Conservation (phyloP, 495 filamentous ascomycete genomes). For the Talaromyces adpressus region DNA sequence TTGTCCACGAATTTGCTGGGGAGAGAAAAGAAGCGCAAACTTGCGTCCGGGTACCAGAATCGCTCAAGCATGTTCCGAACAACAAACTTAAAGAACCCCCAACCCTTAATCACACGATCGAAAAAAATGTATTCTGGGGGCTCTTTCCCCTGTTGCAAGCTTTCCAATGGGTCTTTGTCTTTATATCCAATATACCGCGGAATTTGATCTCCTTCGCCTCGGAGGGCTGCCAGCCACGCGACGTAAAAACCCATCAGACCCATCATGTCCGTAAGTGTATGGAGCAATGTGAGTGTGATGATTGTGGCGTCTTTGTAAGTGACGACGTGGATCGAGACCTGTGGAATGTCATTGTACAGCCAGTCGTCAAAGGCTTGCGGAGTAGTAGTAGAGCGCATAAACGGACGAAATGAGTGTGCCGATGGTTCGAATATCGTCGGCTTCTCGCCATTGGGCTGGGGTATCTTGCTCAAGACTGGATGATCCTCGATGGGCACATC, state of each 20-base stretch:
- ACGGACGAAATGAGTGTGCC: background rate
- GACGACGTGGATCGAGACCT: background rate
- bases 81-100: conserved; percentile 20
- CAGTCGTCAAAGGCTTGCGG: background rate
- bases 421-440: background rate
- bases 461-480: conserved; percentile 23
- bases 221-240: conserved; percentile 1
- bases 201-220: background rate
- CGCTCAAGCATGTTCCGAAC: conserved; percentile 22
- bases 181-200: background rate
- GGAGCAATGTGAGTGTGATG: background rate
- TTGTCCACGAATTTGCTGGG: conserved; percentile 6
- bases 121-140: conserved; percentile 11
- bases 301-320: background rate
- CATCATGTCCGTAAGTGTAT: background rate
- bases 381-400: background rate
- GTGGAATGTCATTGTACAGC: background rate
- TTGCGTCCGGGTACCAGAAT: conserved; percentile 20
- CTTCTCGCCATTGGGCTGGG: background rate
- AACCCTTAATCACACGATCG: conserved; percentile 15
- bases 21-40: conserved; percentile 17
- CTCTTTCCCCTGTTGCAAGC: background rate
- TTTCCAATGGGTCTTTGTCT: background rate
- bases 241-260: conserved; percentile 9
- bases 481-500: conserved; percentile 19